Evolutionary conservation across 768 basidiomycete genomes (phyloP).

Genomic region (Termitomyces sp.): DNA sequence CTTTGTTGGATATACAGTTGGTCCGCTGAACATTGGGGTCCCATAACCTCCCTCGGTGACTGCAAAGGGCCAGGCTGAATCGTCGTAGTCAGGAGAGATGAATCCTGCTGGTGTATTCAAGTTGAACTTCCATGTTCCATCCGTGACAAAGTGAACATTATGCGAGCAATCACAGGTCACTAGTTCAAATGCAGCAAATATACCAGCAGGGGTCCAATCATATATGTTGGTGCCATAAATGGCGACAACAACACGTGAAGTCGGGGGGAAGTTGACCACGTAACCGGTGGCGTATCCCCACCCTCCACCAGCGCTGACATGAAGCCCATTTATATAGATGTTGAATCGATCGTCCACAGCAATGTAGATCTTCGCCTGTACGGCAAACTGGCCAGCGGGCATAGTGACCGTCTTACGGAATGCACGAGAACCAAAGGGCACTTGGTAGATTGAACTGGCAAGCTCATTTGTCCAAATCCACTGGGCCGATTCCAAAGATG

Average conservation of each 20-base stretch:
- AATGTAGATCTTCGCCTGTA: slow-evolving; percentile 20
- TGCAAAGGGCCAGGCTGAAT: slow-evolving; percentile 18
- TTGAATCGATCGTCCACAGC: slow-evolving; percentile 22
- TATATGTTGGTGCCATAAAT: slow-evolving; percentile 2
- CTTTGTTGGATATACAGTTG: not conserved
- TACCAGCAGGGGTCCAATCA: slow-evolving; percentile 7
- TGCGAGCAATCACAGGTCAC: slow-evolving; percentile 9
- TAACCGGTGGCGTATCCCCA: slow-evolving; percentile 11
- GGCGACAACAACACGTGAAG: slow-evolving; percentile 13
- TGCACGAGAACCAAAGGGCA: slow-evolving; percentile 20
- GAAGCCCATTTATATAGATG: slow-evolving; percentile 23
- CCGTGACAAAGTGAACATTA: slow-evolving; percentile 12
- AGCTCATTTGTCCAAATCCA: slow-evolving; percentile 28
- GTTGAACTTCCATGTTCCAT: slow-evolving; percentile 20
- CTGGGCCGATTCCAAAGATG: slow-evolving; percentile 18
- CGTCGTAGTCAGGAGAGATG: slow-evolving; percentile 7
- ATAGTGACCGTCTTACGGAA: slow-evolving; percentile 24
- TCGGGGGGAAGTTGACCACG: slow-evolving; percentile 10
- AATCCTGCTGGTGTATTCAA: slow-evolving; percentile 13
- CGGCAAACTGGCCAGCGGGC: slow-evolving; percentile 18
- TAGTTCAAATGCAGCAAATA: slow-evolving; percentile 14
- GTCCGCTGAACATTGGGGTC: slow-evolving; percentile 18
- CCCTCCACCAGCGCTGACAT: slow-evolving; percentile 16
- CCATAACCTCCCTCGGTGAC: slow-evolving; percentile 19
- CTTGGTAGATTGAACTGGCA: slow-evolving; percentile 3